Conservation (phyloP, 805 yeast genomes). For the Wickerhamiella dianesei region DNA sequence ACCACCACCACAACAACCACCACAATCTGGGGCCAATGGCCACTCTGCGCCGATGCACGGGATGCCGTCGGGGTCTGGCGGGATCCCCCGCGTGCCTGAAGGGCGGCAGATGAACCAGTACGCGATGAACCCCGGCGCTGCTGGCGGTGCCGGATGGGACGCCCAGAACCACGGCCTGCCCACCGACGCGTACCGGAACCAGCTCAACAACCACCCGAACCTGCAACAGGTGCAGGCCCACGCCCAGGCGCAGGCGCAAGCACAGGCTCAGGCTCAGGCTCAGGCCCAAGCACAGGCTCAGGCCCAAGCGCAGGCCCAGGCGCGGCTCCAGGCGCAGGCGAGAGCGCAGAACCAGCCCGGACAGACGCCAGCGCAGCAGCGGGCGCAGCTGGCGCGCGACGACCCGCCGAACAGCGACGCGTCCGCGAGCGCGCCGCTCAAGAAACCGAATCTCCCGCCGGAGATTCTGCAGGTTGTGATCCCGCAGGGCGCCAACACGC, state of each 20-base stretch:
- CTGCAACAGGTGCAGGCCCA: conserved; percentile 10
- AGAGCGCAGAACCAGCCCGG: background rate
- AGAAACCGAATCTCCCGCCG: conserved; percentile 3
- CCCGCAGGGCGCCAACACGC: conserved; percentile 32
- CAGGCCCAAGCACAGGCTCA: conserved; percentile 9
- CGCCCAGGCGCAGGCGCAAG: conserved; percentile 13
- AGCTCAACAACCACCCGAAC: no score
- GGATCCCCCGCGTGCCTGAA: background rate
- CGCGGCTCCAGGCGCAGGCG: conserved; percentile 7
- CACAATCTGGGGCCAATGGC: background rate
- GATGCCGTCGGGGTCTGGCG: background rate
- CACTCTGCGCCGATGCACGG: background rate
- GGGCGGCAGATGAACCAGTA: background rate
- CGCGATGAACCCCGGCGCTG: background rate
- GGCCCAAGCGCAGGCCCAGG: conserved; percentile 4
- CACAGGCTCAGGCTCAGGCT: conserved; percentile 12
- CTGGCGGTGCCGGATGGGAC: background rate
- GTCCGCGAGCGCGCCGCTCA: background rate
- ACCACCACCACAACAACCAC: conserved; percentile 9
- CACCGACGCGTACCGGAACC: conserved; percentile 7
- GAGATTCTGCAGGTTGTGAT: conserved; percentile 9
- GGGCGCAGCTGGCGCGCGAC: background rate
- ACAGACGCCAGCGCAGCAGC: background rate
- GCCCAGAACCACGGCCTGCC: conserved; percentile 2
- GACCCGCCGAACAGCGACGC: background rate